Percentiles rank a stretch among this genome's conserved stretches.
These are phyloP conservation scores for Epithele typhae DNA, from an alignment of 768 basidiomycete species.

Conservation along the genomic window DNA sequence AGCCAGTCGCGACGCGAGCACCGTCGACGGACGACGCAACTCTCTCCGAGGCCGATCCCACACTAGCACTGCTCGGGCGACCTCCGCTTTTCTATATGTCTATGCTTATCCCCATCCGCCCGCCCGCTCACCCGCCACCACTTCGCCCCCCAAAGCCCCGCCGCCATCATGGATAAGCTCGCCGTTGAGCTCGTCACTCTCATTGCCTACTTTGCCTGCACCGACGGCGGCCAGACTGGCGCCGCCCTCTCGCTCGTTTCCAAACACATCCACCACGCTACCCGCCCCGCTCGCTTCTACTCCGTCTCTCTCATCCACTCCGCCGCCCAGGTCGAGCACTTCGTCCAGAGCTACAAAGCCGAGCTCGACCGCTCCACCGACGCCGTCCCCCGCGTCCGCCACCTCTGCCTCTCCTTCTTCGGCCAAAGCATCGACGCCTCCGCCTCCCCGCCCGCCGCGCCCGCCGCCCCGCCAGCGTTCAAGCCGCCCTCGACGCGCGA, in stretches of 20 bases:
- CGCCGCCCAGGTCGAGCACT: neutral
- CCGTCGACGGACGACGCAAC: too few species aligned
- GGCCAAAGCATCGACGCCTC: neutral
- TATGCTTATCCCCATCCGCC: too few species aligned
- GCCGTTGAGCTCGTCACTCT: slow-evolving; percentile 25
- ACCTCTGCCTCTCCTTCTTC: neutral
- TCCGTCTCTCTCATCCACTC: neutral
- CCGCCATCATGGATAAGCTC: slow-evolving; percentile 13
- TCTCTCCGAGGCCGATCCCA: too few species aligned
- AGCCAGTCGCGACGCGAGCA: too few species aligned
- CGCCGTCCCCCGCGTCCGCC: neutral
- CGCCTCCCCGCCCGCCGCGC: neutral
- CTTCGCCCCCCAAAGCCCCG: too few species aligned
- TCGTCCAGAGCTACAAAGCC: neutral
- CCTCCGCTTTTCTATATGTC: too few species aligned
- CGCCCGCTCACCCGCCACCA: too few species aligned
- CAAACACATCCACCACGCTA: slow-evolving; percentile 21
- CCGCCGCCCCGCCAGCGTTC: too few species aligned
- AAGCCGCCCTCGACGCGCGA: slow-evolving; percentile 10
- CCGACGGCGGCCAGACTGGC: slow-evolving; percentile 26
- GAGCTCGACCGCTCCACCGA: neutral
- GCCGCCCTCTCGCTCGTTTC: slow-evolving; percentile 28
- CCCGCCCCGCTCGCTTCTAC: slow-evolving; percentile 17
- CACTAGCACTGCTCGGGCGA: too few species aligned
- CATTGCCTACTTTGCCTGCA: slow-evolving; percentile 27